phyloP scores from a whole-genome alignment of 352 stramenopile genomes.

The Phytophthora vignae region DNA sequence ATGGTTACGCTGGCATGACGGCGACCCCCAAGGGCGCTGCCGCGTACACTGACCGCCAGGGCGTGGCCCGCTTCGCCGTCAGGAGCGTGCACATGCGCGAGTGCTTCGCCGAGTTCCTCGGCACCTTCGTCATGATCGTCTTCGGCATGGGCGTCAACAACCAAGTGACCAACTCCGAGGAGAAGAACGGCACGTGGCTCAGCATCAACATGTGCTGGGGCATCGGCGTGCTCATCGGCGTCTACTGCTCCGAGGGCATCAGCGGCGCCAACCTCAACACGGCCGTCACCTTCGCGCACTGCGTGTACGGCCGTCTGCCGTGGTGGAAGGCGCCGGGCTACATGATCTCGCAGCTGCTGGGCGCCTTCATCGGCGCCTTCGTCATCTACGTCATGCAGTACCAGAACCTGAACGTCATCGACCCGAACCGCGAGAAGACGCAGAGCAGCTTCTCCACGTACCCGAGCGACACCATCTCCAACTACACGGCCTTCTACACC shows the following conservation, averaged over 20 bases:
- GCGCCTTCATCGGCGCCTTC: constrained; percentile 41
- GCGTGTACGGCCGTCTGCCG: constrained; percentile 43
- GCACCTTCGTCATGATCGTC: constrained; percentile 57
- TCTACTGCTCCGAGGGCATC: constrained; percentile 49
- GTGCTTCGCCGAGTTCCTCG: constrained; percentile 51
- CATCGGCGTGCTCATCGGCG: constrained; percentile 42
- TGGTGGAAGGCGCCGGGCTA: constrained; percentile 52
- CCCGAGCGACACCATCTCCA: constrained; percentile 47
- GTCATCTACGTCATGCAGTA: constrained; percentile 54
- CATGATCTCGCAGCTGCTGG: constrained; percentile 47
- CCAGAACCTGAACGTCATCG: constrained; percentile 48
- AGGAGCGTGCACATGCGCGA: constrained; percentile 37
- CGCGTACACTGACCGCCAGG: constrained; percentile 40
- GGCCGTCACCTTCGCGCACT: constrained; percentile 52
- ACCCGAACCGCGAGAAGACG: constrained; percentile 49
- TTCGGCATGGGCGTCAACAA: constrained; percentile 63
- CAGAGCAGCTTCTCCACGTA: constrained; percentile 53
- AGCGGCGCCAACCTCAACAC: constrained; percentile 63
- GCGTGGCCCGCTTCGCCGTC: constrained; percentile 36
- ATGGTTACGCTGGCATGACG: constrained; percentile 13
- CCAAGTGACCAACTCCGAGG: constrained; percentile 50
- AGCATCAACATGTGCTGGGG: constrained; percentile 45
- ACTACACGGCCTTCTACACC: constrained; percentile 57
- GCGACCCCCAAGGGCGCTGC: constrained; percentile 3
- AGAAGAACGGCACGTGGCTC: constrained; percentile 54